These are phyloP conservation scores for Talaromyces ruber DNA, from an alignment of 495 filamentous ascomycete species.

Conservation along the genomic window DNA sequence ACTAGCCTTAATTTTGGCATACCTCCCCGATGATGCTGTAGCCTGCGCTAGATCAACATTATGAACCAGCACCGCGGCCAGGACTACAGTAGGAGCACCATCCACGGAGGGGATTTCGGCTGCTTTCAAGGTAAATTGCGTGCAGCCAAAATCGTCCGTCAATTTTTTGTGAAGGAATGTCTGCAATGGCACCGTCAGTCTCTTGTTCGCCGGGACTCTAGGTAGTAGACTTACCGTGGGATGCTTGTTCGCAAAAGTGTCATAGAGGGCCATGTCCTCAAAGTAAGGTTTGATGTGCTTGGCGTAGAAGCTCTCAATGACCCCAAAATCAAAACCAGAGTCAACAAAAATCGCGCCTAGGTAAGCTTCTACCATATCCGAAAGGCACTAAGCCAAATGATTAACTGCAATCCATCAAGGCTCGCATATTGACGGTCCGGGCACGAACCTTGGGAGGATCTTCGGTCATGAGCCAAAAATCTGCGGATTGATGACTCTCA, in stretches of 20 bases:
- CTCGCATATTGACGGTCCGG: background rate
- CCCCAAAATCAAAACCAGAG: constrained; percentile 66
- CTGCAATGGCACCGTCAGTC: constrained; percentile 16
- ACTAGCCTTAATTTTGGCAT: constrained; percentile 68
- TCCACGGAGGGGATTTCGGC: constrained; percentile 36
- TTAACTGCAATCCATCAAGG: background rate
- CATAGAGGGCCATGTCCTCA: constrained; percentile 80
- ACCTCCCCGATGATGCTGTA: constrained; percentile 50
- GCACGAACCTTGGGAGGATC: constrained; percentile 61
- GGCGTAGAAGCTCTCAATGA: constrained; percentile 71
- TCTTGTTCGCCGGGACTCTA: background rate
- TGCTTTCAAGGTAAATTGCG: constrained; percentile 45
- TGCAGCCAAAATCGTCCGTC: constrained; percentile 42
- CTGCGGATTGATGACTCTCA: constrained; percentile 46
- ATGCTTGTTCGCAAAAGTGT: constrained; percentile 82
- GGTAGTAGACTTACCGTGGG: constrained; percentile 45
- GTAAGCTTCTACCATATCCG: constrained; percentile 86
- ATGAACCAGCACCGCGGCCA: constrained; percentile 76
- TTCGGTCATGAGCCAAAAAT: constrained; percentile 69
- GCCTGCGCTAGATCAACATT: constrained; percentile 54
- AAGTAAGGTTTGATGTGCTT: constrained; percentile 68
- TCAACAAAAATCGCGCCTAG: constrained; percentile 90
- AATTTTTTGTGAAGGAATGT: constrained; percentile 47
- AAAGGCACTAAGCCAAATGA: constrained; percentile 47
- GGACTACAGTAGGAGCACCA: constrained; percentile 37